phyloP scores from a whole-genome alignment of 2,329 filamentous ascomycete species.

The Diaporthe citriasiana region DNA sequence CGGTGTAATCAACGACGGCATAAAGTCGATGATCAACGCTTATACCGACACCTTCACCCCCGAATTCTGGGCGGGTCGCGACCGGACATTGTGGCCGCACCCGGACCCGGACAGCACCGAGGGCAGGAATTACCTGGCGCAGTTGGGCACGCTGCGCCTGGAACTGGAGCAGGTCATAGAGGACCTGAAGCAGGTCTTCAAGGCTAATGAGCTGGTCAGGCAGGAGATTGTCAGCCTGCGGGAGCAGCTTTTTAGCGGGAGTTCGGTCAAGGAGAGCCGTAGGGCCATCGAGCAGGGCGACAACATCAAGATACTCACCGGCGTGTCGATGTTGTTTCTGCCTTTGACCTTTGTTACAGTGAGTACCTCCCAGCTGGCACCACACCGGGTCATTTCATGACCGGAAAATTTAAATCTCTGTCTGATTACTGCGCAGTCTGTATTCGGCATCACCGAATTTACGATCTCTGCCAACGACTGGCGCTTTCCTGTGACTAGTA shows the following conservation, averaged over 20 bases:
- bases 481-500: constrained; percentile 61
- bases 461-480: constrained; percentile 58
- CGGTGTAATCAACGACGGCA: constrained; percentile 70
- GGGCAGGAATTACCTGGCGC: constrained; percentile 62
- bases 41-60: constrained; percentile 71
- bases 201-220: constrained; percentile 66
- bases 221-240: constrained; percentile 69
- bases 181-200: constrained; percentile 61
- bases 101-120: constrained; percentile 59
- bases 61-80: constrained; percentile 69
- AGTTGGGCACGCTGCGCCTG: constrained; percentile 60
- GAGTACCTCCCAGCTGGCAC: constrained; percentile 42
- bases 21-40: constrained; percentile 69
- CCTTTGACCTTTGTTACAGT: constrained; percentile 73
- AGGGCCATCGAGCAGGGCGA: constrained; percentile 75
- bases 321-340: constrained; percentile 73
- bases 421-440: constrained; percentile 52
- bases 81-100: constrained; percentile 69
- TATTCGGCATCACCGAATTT: constrained; percentile 68
- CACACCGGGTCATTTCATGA: neutral
- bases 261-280: constrained; percentile 72
- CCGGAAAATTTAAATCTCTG: neutral
- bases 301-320: constrained; percentile 72
- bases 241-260: constrained; percentile 74
- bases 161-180: constrained; percentile 67